Base-by-base conservation (phyloP, 2,329 filamentous ascomycete genomes). In the Laburnicola sp. region DNA sequence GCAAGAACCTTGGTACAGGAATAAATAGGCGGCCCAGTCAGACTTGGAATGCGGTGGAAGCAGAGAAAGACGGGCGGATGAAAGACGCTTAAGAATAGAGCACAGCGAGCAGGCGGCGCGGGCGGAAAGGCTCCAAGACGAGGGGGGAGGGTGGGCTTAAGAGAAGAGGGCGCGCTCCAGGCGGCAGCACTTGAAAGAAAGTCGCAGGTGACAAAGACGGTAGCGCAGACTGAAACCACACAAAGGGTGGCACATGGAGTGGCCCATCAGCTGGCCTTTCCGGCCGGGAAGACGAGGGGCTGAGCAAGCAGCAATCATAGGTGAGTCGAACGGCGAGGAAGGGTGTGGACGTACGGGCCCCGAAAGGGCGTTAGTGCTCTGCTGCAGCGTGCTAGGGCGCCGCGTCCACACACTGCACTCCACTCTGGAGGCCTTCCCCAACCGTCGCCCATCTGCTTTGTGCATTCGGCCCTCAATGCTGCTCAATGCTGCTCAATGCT, bases 151-250 rank as follows among this genome's bases (percentile, higher is more conserved):
- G 46, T 28, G 31, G 38, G 38, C 31, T 49, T 42, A 42, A 43
- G 45, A 59, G 53, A 28, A 16, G 63, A 54, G 16, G 37, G 59
- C 16, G 35, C 32, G 43, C 43, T 45, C 43, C 43, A 45, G 43
- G 43, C 43, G 43, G 43, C 43, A 45, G 43, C 16, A 16, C 16
- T 16, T 37, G 32, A 45, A 38, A 45, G 43, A 27, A 30, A 10
- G 43, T 45, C 26, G 32, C 26, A 23, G 43, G 43, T 34, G 34
- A 45, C 43, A 45, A 45, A 37, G 43, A 36, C 32, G 34, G 43
- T 38, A 45, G 42, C 32, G 42, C 42, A 37, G 16, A 45, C 42
- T 45, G 42, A 45, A 45, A 45, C 42, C 41, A 45, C 43, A 45
- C 43, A 45, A 30, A 38, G 43, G 34, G 43, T 45, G 43, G 43